A percentile compares a stretch with the other conserved stretches of the same genome.
phyloP scores from a whole-genome alignment of 495 filamentous ascomycete genomes.

The Xylaria longipes region DNA sequence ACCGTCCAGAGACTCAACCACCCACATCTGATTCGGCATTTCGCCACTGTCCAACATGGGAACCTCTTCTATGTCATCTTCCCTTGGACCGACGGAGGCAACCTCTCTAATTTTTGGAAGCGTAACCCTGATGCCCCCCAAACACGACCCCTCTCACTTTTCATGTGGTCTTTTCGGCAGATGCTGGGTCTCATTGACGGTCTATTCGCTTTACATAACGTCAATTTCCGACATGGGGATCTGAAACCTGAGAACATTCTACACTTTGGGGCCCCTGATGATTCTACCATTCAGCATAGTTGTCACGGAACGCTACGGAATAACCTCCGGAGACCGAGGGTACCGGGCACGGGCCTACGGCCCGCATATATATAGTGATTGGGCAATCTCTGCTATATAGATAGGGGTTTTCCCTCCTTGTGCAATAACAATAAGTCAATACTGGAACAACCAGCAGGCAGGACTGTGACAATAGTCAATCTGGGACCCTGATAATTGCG shows the following conservation, averaged over 20 bases:
- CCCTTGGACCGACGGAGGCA: conserved; percentile 30
- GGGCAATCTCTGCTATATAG: too few relatives aligned
- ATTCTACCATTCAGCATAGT: neutral
- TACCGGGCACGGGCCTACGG: too few relatives aligned
- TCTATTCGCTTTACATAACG: conserved; percentile 27
- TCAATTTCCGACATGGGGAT: conserved; percentile 26
- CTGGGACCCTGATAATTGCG: neutral
- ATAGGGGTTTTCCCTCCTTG: too few relatives aligned
- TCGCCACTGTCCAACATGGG: conserved; percentile 19
- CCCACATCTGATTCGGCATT: conserved; percentile 29
- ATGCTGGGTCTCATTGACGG: conserved; percentile 32
- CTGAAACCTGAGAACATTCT: conserved; percentile 33
- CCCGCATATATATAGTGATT: too few relatives aligned
- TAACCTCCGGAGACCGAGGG: too few relatives aligned
- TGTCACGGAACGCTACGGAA: too few relatives aligned
- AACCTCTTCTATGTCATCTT: conserved; percentile 25
- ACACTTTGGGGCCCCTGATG: conserved; percentile 10
- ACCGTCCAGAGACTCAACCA: conserved; percentile 18
- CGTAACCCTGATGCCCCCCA: neutral
- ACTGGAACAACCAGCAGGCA: too few relatives aligned
- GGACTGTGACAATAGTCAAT: neutral
- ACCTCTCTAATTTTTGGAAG: conserved; percentile 31
- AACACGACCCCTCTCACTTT: neutral
- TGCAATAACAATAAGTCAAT: too few relatives aligned
- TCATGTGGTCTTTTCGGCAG: conserved; percentile 33